Evolutionary conservation across 495 filamentous ascomycete species (phyloP).

Genomic region (Acidomyces sp.): DNA sequence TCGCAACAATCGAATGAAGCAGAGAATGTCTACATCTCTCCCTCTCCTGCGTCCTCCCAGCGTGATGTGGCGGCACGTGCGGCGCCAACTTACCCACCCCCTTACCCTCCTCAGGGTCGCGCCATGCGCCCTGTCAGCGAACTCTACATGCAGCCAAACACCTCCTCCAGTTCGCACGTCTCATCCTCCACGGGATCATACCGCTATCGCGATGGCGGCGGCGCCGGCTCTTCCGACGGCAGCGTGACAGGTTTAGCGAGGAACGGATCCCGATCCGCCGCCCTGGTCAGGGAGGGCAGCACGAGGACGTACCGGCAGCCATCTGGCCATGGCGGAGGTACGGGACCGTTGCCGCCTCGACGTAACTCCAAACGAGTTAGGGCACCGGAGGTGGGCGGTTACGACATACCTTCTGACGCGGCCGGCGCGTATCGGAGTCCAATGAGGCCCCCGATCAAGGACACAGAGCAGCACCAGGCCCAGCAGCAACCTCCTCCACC

Average conservation of each 20-base stretch:
- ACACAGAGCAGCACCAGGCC: slow-evolving; percentile 61
- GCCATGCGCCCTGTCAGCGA: slow-evolving; percentile 17
- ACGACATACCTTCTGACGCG: slow-evolving; percentile 42
- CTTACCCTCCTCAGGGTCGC: slow-evolving; percentile 3
- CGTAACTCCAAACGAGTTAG: slow-evolving; percentile 52
- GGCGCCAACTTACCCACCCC: not conserved
- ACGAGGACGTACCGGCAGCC: slow-evolving; percentile 50
- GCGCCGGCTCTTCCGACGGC: slow-evolving; percentile 12
- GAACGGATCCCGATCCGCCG: slow-evolving; percentile 14
- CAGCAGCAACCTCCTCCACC: slow-evolving; percentile 68
- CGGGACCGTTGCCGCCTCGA: slow-evolving; percentile 43
- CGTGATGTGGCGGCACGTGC: not conserved
- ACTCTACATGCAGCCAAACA: slow-evolving; percentile 30
- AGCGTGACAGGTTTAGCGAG: slow-evolving; percentile 7
- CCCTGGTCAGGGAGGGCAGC: slow-evolving; percentile 28
- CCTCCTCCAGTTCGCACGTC: slow-evolving; percentile 25
- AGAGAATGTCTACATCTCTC: too few relatives aligned
- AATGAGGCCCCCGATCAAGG: slow-evolving; percentile 69
- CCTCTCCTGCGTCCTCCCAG: too few relatives aligned
- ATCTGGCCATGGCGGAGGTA: slow-evolving; percentile 37
- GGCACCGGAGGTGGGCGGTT: slow-evolving; percentile 44
- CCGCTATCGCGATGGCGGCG: slow-evolving; percentile 28
- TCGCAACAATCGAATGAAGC: too few relatives aligned
- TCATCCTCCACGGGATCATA: slow-evolving; percentile 23
- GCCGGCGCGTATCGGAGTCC: slow-evolving; percentile 47